These are phyloP conservation scores for Aspergillus eucalypticola DNA, from an alignment of 2,329 filamentous ascomycete species.

Conservation along the genomic window DNA sequence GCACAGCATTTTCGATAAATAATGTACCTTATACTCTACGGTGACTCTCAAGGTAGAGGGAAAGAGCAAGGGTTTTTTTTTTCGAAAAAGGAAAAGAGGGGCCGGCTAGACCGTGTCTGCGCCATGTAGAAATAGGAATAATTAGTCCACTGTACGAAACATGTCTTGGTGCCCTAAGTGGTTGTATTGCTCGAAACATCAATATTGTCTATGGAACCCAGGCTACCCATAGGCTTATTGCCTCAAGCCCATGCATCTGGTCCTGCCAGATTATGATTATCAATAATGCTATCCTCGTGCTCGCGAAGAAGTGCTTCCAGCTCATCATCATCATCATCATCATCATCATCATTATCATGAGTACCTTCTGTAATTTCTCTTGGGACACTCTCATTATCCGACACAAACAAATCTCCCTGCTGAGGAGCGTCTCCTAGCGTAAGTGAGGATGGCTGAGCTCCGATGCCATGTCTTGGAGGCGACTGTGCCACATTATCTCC, in stretches of 20 bases:
- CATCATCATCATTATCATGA: slow-evolving; percentile 15
- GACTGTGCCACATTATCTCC: background rate
- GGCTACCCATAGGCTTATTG: background rate
- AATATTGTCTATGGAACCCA: background rate
- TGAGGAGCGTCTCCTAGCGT: background rate
- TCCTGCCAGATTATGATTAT: background rate
- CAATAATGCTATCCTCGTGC: slow-evolving; percentile 30
- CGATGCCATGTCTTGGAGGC: background rate
- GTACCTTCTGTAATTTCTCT: background rate
- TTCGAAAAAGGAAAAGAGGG: background rate
- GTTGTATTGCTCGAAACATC: background rate
- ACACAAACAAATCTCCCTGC: background rate
- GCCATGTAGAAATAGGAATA: background rate
- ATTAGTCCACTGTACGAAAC: background rate
- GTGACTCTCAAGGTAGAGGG: background rate
- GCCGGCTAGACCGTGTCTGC: background rate
- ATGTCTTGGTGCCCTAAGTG: background rate
- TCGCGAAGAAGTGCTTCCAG: slow-evolving; percentile 58
- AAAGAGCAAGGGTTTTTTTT: background rate
- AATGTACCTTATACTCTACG: no score
- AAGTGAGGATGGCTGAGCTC: background rate
- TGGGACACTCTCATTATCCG: slow-evolving; percentile 1
- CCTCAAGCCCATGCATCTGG: background rate
- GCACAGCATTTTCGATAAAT: no score
- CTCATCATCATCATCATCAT: slow-evolving; percentile 45